Evolutionary conservation across 805 yeast genomes (phyloP).

Genomic region (Spathaspora hagerdaliae): DNA sequence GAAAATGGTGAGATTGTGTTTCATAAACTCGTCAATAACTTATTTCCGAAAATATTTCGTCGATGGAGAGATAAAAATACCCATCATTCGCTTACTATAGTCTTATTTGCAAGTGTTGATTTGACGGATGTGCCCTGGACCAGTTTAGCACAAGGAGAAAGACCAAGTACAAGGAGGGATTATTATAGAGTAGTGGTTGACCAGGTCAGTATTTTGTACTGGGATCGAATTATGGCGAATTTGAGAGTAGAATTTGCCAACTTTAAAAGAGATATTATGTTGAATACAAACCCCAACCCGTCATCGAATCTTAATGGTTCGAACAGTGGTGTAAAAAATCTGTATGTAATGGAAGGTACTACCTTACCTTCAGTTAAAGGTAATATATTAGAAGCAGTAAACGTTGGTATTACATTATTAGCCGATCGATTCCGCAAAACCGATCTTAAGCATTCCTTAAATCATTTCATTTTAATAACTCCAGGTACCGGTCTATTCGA

Average conservation of each 20-base stretch:
- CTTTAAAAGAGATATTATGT: constrained; percentile 69
- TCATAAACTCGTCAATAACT: constrained; percentile 86
- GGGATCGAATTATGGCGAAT: constrained; percentile 91
- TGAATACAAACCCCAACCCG: constrained; percentile 21
- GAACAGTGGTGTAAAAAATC: background rate
- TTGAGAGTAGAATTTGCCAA: constrained; percentile 79
- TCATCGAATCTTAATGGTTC: no score
- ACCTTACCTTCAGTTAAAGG: constrained; percentile 87
- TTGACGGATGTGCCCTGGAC: constrained; percentile 48
- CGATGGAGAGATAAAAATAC: constrained; percentile 85
- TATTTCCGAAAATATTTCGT: constrained; percentile 84
- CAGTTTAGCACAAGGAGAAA: constrained; percentile 65
- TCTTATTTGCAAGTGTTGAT: constrained; percentile 80
- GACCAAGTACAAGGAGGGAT: constrained; percentile 64
- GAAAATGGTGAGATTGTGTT: constrained; percentile 94
- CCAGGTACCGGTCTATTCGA: constrained; percentile 95
- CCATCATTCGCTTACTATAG: constrained; percentile 88
- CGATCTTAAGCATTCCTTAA: constrained; percentile 84
- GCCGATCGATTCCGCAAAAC: constrained; percentile 78
- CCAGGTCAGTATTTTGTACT: constrained; percentile 80
- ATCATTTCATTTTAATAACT: constrained; percentile 81
- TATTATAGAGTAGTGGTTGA: constrained; percentile 93
- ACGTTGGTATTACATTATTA: constrained; percentile 73
- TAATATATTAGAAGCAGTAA: constrained; percentile 81
- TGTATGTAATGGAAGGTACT: constrained; percentile 49